Evolutionary conservation across 441 rosid genomes (phyloP).

Genomic region (Manihot esculenta): DNA sequence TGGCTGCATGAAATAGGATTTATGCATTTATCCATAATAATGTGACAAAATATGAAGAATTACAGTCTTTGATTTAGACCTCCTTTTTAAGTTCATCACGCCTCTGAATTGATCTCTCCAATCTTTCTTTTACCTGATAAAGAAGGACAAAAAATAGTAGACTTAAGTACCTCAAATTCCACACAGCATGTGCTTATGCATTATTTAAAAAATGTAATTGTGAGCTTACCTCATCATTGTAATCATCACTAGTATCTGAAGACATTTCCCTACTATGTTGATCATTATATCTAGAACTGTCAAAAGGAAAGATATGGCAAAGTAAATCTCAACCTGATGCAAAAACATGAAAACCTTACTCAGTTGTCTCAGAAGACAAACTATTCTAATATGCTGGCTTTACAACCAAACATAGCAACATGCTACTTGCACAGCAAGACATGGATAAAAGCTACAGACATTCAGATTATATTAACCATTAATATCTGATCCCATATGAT

Average conservation of each 20-base stretch:
- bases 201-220: conserved; percentile 4
- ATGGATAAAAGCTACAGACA: neutral
- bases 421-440: neutral
- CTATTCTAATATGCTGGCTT: neutral
- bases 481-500: neutral
- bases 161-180: neutral
- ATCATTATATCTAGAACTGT: conserved; percentile 46
- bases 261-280: conserved; percentile 44
- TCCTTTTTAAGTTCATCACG: conserved; percentile 56
- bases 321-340: conserved; percentile 17
- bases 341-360: neutral
- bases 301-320: conserved; percentile 17
- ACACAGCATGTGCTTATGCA: neutral
- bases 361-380: neutral
- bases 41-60: neutral
- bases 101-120: conserved; percentile 47
- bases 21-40: neutral
- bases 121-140: conserved; percentile 59
- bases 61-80: conserved; percentile 36
- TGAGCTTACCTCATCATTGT: conserved; percentile 45
- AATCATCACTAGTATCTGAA: conserved; percentile 51
- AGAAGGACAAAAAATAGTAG: conserved; percentile 12
- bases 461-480: neutral
- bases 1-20: neutral
- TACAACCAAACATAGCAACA: neutral